These are phyloP conservation scores for Theileria orientalis DNA, from an alignment of 169 alveolate genomes.

Conservation along the genomic window DNA sequence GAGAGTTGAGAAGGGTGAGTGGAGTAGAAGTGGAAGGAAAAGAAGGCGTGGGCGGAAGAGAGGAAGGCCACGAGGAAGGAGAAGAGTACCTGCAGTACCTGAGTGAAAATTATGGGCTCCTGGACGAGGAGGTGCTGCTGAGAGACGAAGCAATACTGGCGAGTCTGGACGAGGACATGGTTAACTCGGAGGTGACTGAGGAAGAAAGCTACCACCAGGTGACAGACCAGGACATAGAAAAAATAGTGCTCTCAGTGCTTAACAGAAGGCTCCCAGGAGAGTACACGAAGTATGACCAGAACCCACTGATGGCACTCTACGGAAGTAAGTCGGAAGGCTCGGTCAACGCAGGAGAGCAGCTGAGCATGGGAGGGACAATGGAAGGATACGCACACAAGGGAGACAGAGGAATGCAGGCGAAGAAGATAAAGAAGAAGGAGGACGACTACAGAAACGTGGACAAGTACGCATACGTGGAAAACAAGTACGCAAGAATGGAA, in stretches of 20 bases:
- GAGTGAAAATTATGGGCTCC: background rate
- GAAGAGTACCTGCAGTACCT: background rate
- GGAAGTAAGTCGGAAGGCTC: background rate
- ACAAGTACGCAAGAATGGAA: constrained; percentile 2
- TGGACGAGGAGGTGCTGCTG: constrained; percentile 13
- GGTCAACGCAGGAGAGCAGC: background rate
- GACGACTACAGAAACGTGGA: background rate
- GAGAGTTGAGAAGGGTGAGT: background rate
- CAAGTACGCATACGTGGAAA: constrained; percentile 2
- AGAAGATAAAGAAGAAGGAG: background rate
- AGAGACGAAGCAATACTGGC: background rate
- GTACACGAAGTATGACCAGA: background rate
- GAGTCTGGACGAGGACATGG: background rate
- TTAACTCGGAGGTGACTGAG: too few relatives aligned
- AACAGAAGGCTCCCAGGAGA: background rate
- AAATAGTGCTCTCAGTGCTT: constrained; percentile 1
- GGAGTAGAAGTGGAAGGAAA: background rate
- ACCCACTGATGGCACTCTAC: background rate
- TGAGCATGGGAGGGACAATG: background rate
- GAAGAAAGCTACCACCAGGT: background rate
- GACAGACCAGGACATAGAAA: constrained; percentile 8
- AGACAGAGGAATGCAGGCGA: background rate
- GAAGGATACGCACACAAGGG: background rate
- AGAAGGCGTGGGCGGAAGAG: background rate
- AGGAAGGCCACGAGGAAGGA: background rate